phyloP scores from a whole-genome alignment of 169 alveolate species.

The Cardiosporidium cionae region DNA sequence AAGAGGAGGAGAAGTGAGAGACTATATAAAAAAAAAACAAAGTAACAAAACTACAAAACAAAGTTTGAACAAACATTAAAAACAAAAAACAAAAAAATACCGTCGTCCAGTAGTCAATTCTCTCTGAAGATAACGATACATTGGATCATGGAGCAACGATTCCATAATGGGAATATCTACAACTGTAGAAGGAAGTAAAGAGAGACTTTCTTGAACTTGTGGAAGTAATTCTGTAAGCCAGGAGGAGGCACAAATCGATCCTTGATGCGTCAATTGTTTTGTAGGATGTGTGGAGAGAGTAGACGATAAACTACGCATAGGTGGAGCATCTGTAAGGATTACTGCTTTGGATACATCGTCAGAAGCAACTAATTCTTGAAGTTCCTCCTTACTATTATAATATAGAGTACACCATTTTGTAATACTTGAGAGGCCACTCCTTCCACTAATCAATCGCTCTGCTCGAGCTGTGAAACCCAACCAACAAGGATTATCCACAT shows the following conservation, averaged over 20 bases:
- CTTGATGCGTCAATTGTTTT: background rate
- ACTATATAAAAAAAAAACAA: background rate
- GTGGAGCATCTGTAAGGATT: background rate
- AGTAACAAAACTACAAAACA: background rate
- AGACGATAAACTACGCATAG: background rate
- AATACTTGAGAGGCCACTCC: constrained; percentile 7
- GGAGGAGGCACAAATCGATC: constrained; percentile 7
- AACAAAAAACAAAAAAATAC: background rate
- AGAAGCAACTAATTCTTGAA: constrained; percentile 11
- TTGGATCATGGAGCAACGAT: constrained; percentile 74
- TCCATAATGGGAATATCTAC: constrained; percentile 10
- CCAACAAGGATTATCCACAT: constrained; percentile 34
- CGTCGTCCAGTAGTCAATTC: constrained; percentile 70
- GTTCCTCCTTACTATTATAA: constrained; percentile 32
- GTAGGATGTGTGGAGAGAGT: background rate
- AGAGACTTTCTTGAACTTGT: constrained; percentile 35
- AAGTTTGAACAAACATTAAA: background rate
- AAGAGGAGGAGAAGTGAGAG: background rate
- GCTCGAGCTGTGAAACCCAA: constrained; percentile 32
- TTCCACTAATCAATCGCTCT: constrained; percentile 20
- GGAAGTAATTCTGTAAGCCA: constrained; percentile 36
- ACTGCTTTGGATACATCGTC: background rate
- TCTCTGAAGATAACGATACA: constrained; percentile 84
- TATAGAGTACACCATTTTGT: constrained; percentile 26
- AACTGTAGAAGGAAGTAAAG: constrained; percentile 61